A percentile compares a stretch with the other conserved stretches of the same genome.
Conservation (phyloP, 805 yeast species). For the Saccharomycopsis babjevae region DNA sequence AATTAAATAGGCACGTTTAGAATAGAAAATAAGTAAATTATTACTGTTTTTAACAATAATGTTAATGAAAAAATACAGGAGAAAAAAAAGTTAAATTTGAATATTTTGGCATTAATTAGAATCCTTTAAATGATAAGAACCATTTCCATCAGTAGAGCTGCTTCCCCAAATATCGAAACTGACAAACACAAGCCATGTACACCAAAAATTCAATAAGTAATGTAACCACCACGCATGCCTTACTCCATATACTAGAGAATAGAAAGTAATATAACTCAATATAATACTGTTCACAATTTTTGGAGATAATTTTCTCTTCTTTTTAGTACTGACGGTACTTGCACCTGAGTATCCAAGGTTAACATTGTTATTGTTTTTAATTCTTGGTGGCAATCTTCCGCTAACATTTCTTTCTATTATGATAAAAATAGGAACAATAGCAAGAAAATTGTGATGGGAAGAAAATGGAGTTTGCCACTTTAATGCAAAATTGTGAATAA, state of each 20-base stretch:
- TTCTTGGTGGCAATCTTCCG: constrained; percentile 25
- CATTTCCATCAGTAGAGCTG: background rate
- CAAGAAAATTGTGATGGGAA: constrained; percentile 75
- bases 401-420: constrained; percentile 45
- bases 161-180: constrained; percentile 16
- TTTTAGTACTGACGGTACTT: constrained; percentile 3
- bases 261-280: constrained; percentile 44
- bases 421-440: constrained; percentile 62
- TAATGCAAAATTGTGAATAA: constrained; percentile 66
- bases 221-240: constrained; percentile 82
- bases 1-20: background rate
- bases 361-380: background rate
- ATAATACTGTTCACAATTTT: constrained; percentile 28
- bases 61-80: background rate
- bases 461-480: constrained; percentile 79
- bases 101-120: background rate
- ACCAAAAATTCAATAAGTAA: constrained; percentile 56
- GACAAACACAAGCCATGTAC: constrained; percentile 38
- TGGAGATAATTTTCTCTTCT: constrained; percentile 21
- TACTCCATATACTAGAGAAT: constrained; percentile 63
- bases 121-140: background rate
- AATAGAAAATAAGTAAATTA: background rate
- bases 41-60: background rate
- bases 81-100: constrained; percentile 13
- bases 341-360: constrained; percentile 2